Evolutionary conservation across 345 rosid genomes (phyloP).

Genomic region (Eucalyptus shirleyi): DNA sequence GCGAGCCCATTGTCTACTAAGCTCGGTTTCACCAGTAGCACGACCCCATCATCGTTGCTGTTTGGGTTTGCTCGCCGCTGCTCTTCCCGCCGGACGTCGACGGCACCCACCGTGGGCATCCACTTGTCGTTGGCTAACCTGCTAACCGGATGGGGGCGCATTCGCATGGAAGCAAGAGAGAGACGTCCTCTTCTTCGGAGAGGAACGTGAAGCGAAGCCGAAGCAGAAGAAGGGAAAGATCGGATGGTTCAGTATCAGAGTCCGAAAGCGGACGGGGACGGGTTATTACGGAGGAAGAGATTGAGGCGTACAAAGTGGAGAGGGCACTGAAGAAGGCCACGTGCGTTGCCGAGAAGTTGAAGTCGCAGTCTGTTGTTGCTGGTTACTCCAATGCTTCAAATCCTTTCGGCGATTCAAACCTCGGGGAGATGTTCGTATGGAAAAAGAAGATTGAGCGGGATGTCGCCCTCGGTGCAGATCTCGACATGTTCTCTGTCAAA

Average conservation of each 20-base stretch:
- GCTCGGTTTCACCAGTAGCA: background rate
- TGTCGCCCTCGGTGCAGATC: constrained; percentile 48
- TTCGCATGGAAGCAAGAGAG: background rate
- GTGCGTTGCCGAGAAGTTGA: constrained; percentile 69
- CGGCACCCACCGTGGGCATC: background rate
- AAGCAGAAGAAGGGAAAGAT: background rate
- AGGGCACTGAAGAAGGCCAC: constrained; percentile 19
- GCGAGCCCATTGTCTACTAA: background rate
- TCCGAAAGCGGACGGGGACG: background rate
- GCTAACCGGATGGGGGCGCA: background rate
- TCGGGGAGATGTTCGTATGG: constrained; percentile 58
- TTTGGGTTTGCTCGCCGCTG: background rate
- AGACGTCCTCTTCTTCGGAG: background rate
- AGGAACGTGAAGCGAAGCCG: background rate
- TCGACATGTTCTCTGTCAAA: constrained; percentile 56
- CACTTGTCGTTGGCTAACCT: background rate
- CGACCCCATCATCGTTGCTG: accelerated
- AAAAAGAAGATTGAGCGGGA: constrained; percentile 85
- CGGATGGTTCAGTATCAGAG: background rate
- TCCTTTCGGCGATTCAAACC: constrained; percentile 74
- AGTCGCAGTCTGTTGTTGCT: constrained; percentile 37
- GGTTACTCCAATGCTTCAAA: constrained; percentile 94
- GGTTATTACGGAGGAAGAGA: background rate
- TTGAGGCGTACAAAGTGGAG: background rate
- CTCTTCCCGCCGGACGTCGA: background rate